phyloP scores from a whole-genome alignment of 116 monocot genomes.

The Phalaenopsis hybrid region DNA sequence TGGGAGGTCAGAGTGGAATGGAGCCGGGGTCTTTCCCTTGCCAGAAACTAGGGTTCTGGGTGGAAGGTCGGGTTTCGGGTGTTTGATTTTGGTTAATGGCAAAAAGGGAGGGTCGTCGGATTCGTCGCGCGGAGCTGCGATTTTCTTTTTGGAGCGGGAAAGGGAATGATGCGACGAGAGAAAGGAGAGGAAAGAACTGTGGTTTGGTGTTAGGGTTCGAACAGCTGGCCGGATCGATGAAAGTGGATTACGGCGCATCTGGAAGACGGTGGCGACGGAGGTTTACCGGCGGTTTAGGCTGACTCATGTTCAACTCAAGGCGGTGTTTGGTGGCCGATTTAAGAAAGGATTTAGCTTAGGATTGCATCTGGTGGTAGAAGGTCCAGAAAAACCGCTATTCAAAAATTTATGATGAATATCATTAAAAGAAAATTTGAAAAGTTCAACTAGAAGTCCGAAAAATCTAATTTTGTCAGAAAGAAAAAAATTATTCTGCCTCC shows the following conservation, averaged over 20 bases:
- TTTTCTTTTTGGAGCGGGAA: slow-evolving; percentile 8
- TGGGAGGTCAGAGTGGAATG: slow-evolving; percentile 56
- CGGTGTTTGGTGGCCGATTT: too few species aligned
- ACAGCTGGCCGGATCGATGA: neutral
- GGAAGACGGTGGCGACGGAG: neutral
- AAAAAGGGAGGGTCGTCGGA: slow-evolving; percentile 54
- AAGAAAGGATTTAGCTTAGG: too few species aligned
- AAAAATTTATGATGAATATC: too few species aligned
- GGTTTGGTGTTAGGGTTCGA: neutral
- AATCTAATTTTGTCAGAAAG: too few species aligned
- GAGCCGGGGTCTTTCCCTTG: neutral
- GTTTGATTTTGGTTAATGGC: slow-evolving; percentile 8
- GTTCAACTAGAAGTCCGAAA: too few species aligned
- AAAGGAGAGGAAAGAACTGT: neutral
- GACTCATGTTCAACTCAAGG: too few species aligned
- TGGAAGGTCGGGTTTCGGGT: slow-evolving; percentile 5
- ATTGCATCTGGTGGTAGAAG: too few species aligned
- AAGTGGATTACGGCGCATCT: slow-evolving; percentile 2
- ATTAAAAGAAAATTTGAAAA: too few species aligned
- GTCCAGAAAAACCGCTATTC: neutral
- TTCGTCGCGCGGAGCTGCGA: slow-evolving; percentile 10
- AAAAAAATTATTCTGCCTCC: neutral
- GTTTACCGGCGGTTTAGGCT: neutral
- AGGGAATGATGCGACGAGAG: neutral
- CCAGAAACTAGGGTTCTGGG: neutral